phyloP scores from a whole-genome alignment of 352 stramenopile genomes.

The Phytopythium kandeliae region DNA sequence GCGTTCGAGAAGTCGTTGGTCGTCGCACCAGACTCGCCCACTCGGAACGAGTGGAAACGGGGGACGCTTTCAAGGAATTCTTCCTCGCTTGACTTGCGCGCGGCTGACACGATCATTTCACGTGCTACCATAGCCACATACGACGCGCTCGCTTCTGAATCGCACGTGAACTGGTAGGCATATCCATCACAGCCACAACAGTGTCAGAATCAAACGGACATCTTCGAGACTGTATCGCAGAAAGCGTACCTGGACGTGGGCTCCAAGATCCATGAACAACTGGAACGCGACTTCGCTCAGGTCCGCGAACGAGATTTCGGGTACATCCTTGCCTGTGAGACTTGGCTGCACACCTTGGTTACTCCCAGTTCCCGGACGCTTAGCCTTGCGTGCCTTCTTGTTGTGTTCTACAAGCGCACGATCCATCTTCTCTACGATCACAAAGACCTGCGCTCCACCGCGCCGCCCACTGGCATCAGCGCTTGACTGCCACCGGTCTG shows the following conservation, averaged over 20 bases:
- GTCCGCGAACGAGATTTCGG: conserved; percentile 39
- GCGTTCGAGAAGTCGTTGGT: conserved; percentile 44
- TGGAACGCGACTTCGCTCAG: conserved; percentile 59
- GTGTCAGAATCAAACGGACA: too few relatives aligned
- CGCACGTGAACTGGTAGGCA: conserved; percentile 36
- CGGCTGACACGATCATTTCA: conserved; percentile 40
- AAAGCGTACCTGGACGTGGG: conserved; percentile 45
- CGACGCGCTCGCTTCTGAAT: conserved; percentile 39
- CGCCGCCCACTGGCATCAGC: background rate
- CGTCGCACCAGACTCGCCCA: conserved; percentile 33
- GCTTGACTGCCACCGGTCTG: conserved; percentile 5
- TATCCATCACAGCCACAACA: too few relatives aligned
- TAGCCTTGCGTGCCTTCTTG: conserved; percentile 34
- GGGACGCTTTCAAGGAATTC: conserved; percentile 54
- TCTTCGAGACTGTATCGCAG: background rate
- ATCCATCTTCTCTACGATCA: conserved; percentile 63
- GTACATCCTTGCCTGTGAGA: background rate
- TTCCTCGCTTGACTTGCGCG: conserved; percentile 30
- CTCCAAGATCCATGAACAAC: conserved; percentile 52
- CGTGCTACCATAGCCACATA: conserved; percentile 54
- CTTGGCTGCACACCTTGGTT: background rate
- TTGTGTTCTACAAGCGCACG: conserved; percentile 42
- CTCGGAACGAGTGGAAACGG: conserved; percentile 55
- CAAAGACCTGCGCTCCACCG: conserved; percentile 21
- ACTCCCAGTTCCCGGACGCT: conserved; percentile 15